Evolutionary conservation across 768 basidiomycete genomes (phyloP).

Genomic region (Chiua virens): DNA sequence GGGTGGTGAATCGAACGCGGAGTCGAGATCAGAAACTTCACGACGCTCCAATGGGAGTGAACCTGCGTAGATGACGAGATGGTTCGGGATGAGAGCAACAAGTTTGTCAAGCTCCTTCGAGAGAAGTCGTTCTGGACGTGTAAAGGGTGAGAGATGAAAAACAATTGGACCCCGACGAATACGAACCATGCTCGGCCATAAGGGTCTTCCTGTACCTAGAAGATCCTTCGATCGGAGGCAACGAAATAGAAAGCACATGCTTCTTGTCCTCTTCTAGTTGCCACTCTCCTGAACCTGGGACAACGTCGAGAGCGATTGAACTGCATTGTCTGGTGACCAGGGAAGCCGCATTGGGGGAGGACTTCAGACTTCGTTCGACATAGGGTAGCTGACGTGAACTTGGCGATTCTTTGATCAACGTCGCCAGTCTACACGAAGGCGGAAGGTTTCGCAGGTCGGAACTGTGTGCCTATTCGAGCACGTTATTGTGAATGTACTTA

Average conservation of each 20-base stretch:
- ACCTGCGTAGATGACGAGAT: conserved; percentile 69
- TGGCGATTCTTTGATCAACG: conserved; percentile 46
- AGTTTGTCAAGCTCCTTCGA: conserved; percentile 50
- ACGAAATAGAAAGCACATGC: conserved; percentile 54
- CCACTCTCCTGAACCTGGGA: conserved; percentile 38
- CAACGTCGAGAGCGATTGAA: conserved; percentile 45
- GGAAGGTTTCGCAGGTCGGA: conserved; percentile 70
- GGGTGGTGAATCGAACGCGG: conserved; percentile 29
- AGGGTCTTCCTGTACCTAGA: conserved; percentile 45
- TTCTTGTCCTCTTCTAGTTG: conserved; percentile 41
- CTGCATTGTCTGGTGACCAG: conserved; percentile 53
- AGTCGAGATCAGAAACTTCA: conserved; percentile 31
- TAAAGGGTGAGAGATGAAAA: conserved; percentile 1
- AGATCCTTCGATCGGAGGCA: conserved; percentile 49
- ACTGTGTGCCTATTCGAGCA: conserved; percentile 56
- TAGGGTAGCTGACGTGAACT: conserved; percentile 66
- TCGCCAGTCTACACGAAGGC: conserved; percentile 49
- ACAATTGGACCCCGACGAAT: background rate
- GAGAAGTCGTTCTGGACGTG: conserved; percentile 42
- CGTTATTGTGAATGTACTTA: conserved; percentile 2
- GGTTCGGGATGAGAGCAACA: conserved; percentile 50
- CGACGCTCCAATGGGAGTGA: conserved; percentile 45
- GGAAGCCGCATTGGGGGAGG: conserved; percentile 40
- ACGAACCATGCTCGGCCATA: conserved; percentile 58
- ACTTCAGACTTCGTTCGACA: conserved; percentile 34